A percentile compares a stretch with the other conserved stretches of the same genome.
These are phyloP conservation scores for Diaporthe citriasiana DNA, from an alignment of 2,329 filamentous ascomycete species.

Conservation along the genomic window DNA sequence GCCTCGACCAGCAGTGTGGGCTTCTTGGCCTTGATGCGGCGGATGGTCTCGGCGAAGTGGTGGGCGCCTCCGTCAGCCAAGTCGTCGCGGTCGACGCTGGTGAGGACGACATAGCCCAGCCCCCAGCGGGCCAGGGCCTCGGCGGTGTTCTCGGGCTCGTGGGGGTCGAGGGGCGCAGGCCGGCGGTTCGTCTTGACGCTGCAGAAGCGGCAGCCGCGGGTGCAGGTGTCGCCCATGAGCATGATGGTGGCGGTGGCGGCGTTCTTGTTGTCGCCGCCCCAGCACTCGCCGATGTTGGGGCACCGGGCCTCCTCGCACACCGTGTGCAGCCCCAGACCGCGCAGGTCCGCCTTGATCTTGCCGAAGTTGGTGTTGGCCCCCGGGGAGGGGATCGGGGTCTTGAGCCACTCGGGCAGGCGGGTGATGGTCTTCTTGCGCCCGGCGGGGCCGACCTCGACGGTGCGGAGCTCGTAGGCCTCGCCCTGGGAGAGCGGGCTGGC, in stretches of 20 bases:
- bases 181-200: slow-evolving; percentile 89
- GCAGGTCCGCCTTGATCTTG: slow-evolving; percentile 93
- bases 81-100: slow-evolving; percentile 94
- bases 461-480: slow-evolving; percentile 73
- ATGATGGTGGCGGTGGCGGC: slow-evolving; percentile 98
- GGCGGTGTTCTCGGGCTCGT: slow-evolving; percentile 96
- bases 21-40: slow-evolving; percentile 90
- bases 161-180: slow-evolving; percentile 86
- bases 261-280: slow-evolving; percentile 90
- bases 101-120: slow-evolving; percentile 94
- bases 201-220: slow-evolving; percentile 95
- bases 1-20: slow-evolving; percentile 85
- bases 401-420: slow-evolving; percentile 92
- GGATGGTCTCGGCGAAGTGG: slow-evolving; percentile 95
- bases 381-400: slow-evolving; percentile 85
- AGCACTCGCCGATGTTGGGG: slow-evolving; percentile 98
- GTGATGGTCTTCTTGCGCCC: slow-evolving; percentile 76
- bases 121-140: slow-evolving; percentile 95
- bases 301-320: slow-evolving; percentile 98
- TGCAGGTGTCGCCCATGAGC: slow-evolving; percentile 99
- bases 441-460: slow-evolving; percentile 74
- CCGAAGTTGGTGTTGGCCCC: slow-evolving; percentile 86
- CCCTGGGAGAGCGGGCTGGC: slow-evolving; percentile 60
- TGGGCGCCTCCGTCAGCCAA: slow-evolving; percentile 87
- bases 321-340: slow-evolving; percentile 91